Conservation (phyloP, 2,329 filamentous ascomycete genomes). For the Colletotrichum destructivum region DNA sequence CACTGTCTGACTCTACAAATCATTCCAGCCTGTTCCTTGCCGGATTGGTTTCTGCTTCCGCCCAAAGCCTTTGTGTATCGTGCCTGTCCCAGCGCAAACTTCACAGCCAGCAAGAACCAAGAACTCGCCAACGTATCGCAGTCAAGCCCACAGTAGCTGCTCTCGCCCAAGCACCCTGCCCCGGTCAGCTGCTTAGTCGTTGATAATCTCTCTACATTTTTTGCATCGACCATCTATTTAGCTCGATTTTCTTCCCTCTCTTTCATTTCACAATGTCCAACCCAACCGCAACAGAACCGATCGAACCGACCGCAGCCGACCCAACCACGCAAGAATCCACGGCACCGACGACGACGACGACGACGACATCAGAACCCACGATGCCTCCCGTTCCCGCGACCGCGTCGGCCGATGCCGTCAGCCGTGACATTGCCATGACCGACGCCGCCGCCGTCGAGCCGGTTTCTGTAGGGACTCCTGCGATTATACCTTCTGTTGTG, state of each 20-base stretch:
- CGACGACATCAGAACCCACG: constrained; percentile 32
- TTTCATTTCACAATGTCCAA: constrained; percentile 39
- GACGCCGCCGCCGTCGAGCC: constrained; percentile 60
- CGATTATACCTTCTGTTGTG: too few species aligned
- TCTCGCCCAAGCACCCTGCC: not conserved
- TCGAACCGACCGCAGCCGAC: constrained; percentile 25
- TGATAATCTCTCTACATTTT: not conserved
- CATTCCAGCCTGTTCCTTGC: not conserved
- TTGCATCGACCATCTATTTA: not conserved
- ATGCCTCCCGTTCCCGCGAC: constrained; percentile 17
- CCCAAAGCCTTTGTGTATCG: constrained; percentile 3
- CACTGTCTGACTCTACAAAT: not conserved
- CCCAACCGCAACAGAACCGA: constrained; percentile 21
- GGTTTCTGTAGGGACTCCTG: constrained; percentile 53
- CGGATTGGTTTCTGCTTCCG: not conserved
- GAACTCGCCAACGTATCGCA: not conserved
- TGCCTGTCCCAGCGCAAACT: not conserved
- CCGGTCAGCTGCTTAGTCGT: constrained; percentile 6
- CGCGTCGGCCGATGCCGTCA: constrained; percentile 19
- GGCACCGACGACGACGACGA: not conserved
- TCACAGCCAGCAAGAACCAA: constrained; percentile 21
- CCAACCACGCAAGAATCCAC: constrained; percentile 41
- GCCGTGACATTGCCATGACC: constrained; percentile 59
- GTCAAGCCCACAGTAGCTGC: not conserved
- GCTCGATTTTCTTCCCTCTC: not conserved